Conservation (phyloP, 345 rosid species). For the Xanthoceras sorbifolium region DNA sequence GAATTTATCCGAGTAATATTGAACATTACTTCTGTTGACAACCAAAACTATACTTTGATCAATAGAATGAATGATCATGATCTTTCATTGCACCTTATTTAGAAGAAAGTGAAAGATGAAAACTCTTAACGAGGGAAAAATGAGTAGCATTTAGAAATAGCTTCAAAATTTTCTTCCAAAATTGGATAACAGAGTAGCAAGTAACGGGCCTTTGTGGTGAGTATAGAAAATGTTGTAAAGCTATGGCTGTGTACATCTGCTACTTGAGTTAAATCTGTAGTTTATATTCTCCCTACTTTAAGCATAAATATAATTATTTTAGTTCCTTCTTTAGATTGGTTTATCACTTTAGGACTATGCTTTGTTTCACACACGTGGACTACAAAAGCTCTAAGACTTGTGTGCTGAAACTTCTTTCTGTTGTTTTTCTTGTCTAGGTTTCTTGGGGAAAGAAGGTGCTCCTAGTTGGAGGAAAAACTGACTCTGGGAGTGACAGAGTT, state of each 20-base stretch:
- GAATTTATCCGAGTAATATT: not conserved
- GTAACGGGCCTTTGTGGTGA: not conserved
- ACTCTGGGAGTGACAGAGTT: slow-evolving; percentile 74
- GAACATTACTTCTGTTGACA: not conserved
- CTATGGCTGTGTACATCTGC: not conserved
- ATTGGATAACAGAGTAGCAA: not conserved
- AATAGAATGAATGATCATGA: slow-evolving; percentile 4
- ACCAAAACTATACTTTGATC: not conserved
- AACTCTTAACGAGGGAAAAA: not conserved
- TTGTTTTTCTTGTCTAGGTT: slow-evolving; percentile 47
- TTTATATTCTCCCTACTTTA: not conserved
- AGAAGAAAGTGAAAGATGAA: not conserved
- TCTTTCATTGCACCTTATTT: not conserved
- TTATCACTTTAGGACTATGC: not conserved
- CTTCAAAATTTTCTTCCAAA: not conserved
- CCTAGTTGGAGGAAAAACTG: slow-evolving; percentile 91
- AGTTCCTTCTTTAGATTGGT: not conserved
- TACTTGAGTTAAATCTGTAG: slow-evolving; percentile 8
- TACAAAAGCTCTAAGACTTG: slow-evolving; percentile 4
- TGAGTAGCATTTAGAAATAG: not conserved
- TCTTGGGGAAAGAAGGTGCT: slow-evolving; percentile 95
- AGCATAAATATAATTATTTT: not conserved
- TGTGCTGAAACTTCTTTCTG: slow-evolving; percentile 17
- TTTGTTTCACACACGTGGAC: not conserved
- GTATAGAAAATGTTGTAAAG: not conserved